Evolutionary conservation across 23 red algal genomes (phyloP), one percentile per base, ranked within the genome.

Genomic region (Gracilaria domingensis): DNA sequence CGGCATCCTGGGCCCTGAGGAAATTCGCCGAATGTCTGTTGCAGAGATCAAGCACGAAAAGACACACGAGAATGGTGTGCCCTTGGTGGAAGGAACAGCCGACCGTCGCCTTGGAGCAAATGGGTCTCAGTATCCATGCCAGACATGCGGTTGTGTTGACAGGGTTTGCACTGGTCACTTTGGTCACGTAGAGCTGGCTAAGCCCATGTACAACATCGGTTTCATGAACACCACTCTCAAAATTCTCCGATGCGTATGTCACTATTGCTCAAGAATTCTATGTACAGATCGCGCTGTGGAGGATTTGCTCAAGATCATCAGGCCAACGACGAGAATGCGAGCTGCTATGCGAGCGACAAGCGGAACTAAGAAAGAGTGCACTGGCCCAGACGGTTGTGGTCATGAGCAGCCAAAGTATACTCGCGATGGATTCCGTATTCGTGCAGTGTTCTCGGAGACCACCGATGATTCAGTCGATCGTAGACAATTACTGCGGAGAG

Each of bases 41-140:
- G 94, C 81, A 24, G 94, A 96, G 78, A 91, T 96, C 88, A 96
- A 99, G 89, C 61, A 90, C 51, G 97, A 99, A 47, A 88, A 88
- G 54, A 74, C 94, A 26, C 96, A 94, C 70, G 97, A 99, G 73
- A 90, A 91, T 51, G 94, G 90, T 72, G 55, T 82, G 59, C 97
- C 97, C 2, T 80, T 89, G 67, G 79, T 62, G 18, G 97, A 95
- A 38, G 97, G 97, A 34, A 60, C 95, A 17, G 93, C 94, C 48
- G 97, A 99, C 79, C 94, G 87, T 73, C 97, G 97, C 16, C 94
- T 99, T 39, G 97, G 97, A 12, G 91, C 97, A 0, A 96, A 94
- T 64, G 97, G 91, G 5, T 76, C 83, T 32, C 80, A 80, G 21
- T 96, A 96, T 81, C 97, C 94, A 6, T 99, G 97, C 87, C 55